phyloP scores from a whole-genome alignment of 2,329 filamentous ascomycete genomes.

The Alternaria novae-zelandiae region DNA sequence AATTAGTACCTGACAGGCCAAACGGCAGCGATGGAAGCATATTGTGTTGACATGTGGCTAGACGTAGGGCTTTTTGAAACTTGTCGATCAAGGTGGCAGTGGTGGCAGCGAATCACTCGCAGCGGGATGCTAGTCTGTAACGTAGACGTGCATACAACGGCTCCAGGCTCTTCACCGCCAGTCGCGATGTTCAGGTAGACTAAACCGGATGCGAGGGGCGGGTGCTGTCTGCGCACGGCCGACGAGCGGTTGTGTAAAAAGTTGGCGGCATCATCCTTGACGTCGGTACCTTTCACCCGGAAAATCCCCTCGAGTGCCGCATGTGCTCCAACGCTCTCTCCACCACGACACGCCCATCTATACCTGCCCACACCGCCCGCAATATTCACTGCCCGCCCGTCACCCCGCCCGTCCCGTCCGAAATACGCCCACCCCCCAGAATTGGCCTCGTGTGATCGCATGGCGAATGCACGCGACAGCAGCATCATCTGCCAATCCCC shows the following conservation, averaged over 20 bases:
- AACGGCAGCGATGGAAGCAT: constrained; percentile 6
- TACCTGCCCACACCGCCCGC: not conserved
- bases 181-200: constrained; percentile 3
- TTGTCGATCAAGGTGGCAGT: not conserved
- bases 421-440: constrained; percentile 18
- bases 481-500: constrained; percentile 29
- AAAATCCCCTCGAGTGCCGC: constrained; percentile 29
- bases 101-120: constrained; percentile 3
- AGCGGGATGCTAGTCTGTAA: not conserved
- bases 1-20: constrained; percentile 1
- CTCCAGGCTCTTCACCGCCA: constrained; percentile 17
- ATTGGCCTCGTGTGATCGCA: constrained; percentile 34
- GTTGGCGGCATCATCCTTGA: constrained; percentile 25
- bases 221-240: constrained; percentile 9
- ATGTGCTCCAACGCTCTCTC: constrained; percentile 24
- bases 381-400: not conserved
- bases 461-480: constrained; percentile 49
- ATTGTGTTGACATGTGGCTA: constrained; percentile 1
- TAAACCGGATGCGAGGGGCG: not conserved
- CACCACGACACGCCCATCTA: constrained; percentile 25
- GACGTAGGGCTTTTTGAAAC: constrained; percentile 7
- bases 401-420: constrained; percentile 4
- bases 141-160: not conserved
- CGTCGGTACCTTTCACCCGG: constrained; percentile 29
- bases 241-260: constrained; percentile 22